Evolutionary conservation across 331 rosid genomes (phyloP).

Genomic region (Cydonia oblonga): DNA sequence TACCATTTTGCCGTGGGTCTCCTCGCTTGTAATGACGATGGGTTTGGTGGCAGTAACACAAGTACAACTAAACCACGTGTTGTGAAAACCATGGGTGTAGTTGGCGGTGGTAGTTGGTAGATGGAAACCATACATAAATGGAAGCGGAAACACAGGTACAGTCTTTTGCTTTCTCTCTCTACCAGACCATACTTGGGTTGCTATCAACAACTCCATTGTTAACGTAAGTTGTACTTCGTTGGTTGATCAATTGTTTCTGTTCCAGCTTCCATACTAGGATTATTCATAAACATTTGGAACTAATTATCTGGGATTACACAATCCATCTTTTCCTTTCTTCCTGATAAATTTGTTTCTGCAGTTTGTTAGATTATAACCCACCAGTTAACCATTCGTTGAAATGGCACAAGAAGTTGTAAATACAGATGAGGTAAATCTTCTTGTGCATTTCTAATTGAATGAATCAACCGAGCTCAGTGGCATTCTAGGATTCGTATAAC

Average conservation of each 20-base stretch:
- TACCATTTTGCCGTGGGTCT: no score
- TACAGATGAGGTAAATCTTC: slow-evolving; percentile 17
- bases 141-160: background rate
- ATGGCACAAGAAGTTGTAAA: slow-evolving; percentile 20
- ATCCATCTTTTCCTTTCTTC: no score
- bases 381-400: background rate
- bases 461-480: no score
- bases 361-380: background rate
- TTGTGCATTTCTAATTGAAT: background rate
- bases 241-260: background rate
- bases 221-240: background rate
- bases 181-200: no score
- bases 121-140: background rate
- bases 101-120: background rate
- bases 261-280: background rate
- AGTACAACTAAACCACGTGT: background rate
- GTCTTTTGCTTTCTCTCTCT: background rate
- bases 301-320: no score
- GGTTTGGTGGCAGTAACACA: background rate
- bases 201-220: no score
- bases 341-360: no score
- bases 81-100: background rate
- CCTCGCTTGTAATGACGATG: no score
- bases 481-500: no score
- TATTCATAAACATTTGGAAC: no score